phyloP scores from a whole-genome alignment of 1,284 basidiomycete genomes.

The Butyriboletus appendiculatus region DNA sequence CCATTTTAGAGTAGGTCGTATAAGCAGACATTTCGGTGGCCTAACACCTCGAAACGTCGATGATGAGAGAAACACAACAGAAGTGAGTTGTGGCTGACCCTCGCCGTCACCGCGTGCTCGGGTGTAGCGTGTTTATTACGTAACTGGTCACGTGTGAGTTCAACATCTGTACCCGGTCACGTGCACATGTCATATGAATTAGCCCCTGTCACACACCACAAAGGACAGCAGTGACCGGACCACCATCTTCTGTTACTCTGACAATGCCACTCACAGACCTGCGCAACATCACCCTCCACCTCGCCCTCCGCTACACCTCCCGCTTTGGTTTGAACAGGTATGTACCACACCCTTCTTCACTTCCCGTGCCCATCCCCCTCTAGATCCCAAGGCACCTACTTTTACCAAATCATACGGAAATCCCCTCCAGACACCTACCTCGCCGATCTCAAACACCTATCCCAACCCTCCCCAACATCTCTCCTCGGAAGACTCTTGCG shows the following conservation, averaged over 20 bases:
- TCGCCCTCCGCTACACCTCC: background rate
- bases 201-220: constrained; percentile 21
- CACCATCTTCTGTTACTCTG: too few species aligned
- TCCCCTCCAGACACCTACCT: background rate
- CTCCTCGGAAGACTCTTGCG: constrained; percentile 5
- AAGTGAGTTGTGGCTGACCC: constrained; percentile 23
- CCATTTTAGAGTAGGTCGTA: constrained; percentile 20
- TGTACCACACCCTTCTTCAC: background rate
- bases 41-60: constrained; percentile 37
- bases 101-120: constrained; percentile 16
- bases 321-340: constrained; percentile 9
- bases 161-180: constrained; percentile 28
- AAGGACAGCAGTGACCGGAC: too few species aligned
- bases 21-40: constrained; percentile 33
- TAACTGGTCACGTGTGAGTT: constrained; percentile 32
- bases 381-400: constrained; percentile 4
- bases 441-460: background rate
- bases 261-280: background rate
- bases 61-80: too few species aligned
- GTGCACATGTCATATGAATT: constrained; percentile 19
- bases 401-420: background rate
- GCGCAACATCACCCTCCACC: background rate
- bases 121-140: constrained; percentile 30
- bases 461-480: background rate
- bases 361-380: background rate